A percentile compares a stretch with the other conserved stretches of the same genome.
Conservation (phyloP, 148 eudicot species). For the Gaultheria prostrata region DNA sequence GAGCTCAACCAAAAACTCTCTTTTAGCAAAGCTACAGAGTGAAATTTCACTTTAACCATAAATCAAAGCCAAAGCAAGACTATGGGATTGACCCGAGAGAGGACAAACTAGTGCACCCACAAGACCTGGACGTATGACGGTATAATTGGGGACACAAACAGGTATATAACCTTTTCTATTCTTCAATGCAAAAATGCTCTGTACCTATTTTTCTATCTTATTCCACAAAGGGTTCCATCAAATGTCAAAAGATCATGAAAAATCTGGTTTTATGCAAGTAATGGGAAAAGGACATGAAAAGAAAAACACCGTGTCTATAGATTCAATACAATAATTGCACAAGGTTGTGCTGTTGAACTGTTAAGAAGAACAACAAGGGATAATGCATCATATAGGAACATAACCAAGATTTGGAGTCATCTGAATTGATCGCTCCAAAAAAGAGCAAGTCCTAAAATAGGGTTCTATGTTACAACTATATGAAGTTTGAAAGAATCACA, state of each 20-base stretch:
- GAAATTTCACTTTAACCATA: background rate
- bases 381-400: background rate
- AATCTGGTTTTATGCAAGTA: background rate
- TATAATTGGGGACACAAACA: background rate
- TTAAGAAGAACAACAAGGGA: conserved; percentile 6
- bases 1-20: background rate
- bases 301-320: background rate
- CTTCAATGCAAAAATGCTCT: background rate
- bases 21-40: conserved; percentile 4
- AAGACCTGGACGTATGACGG: background rate
- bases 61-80: background rate
- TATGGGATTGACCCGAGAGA: background rate
- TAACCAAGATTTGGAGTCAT: background rate
- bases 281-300: background rate
- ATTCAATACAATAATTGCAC: background rate
- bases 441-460: conserved; percentile 6
- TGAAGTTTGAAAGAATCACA: background rate
- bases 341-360: background rate
- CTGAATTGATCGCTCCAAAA: background rate
- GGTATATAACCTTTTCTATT: background rate
- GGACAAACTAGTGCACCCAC: background rate
- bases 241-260: background rate
- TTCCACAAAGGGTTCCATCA: background rate
- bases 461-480: background rate
- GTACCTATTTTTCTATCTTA: background rate